These are phyloP conservation scores for Cordyceps pruinosa DNA, from an alignment of 2,329 filamentous ascomycete genomes.

Conservation along the genomic window DNA sequence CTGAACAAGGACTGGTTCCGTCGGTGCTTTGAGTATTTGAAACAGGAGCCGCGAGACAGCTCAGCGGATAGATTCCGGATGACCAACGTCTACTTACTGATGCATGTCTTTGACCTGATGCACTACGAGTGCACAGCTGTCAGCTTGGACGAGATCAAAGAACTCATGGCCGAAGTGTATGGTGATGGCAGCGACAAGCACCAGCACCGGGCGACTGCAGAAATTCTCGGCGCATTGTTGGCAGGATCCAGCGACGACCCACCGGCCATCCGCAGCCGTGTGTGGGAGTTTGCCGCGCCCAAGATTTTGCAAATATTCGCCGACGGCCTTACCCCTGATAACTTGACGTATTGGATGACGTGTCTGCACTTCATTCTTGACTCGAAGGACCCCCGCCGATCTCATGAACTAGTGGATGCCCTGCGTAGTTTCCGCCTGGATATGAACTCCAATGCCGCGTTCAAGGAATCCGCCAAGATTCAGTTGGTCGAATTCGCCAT, in stretches of 20 bases:
- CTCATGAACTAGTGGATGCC: conserved; percentile 77
- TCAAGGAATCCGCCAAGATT: conserved; percentile 97
- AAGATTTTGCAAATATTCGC: conserved; percentile 79
- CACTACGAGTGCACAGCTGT: conserved; percentile 69
- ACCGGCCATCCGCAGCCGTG: conserved; percentile 61
- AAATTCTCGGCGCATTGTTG: conserved; percentile 83
- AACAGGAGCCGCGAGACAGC: conserved; percentile 85
- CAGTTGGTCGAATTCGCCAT: conserved; percentile 84
- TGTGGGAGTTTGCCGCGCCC: conserved; percentile 88
- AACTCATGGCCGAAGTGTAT: conserved; percentile 69
- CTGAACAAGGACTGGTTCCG: conserved; percentile 81
- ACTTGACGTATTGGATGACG: conserved; percentile 88
- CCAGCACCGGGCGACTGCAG: conserved; percentile 89
- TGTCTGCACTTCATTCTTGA: conserved; percentile 87
- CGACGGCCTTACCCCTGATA: conserved; percentile 92
- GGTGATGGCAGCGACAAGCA: conserved; percentile 95
- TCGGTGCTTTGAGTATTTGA: conserved; percentile 85
- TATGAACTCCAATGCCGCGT: conserved; percentile 91
- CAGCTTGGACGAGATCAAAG: conserved; percentile 82
- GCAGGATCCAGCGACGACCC: conserved; percentile 74
- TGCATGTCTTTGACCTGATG: conserved; percentile 86
- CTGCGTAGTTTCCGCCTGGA: conserved; percentile 83
- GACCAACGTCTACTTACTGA: conserved; percentile 77
- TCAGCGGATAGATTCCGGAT: conserved; percentile 82
- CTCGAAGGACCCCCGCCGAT: conserved; percentile 80